phyloP scores from a whole-genome alignment of 2,329 filamentous ascomycete species.

The Xylaria sp. region DNA sequence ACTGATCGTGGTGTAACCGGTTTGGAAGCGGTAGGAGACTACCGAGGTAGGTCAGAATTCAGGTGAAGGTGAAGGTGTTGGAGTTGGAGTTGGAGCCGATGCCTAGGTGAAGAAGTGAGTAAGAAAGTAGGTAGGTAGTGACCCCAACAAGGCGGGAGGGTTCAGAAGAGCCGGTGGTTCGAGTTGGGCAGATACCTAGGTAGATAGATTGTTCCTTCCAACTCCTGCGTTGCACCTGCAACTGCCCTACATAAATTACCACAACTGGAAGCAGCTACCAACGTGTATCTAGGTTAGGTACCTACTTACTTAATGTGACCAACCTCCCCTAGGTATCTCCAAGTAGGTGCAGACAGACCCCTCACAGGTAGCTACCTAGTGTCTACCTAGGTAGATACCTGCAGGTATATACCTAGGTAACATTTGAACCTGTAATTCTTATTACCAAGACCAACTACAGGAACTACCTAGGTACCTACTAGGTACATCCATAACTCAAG shows the following conservation, averaged over 20 bases:
- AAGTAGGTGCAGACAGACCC: not conserved
- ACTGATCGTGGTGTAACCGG: slow-evolving; percentile 7
- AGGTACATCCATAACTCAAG: too few species aligned
- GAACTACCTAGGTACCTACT: not conserved
- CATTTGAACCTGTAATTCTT: not conserved
- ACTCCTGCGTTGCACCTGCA: not conserved
- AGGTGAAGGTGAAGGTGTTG: not conserved
- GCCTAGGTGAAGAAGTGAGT: not conserved
- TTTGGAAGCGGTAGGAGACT: not conserved
- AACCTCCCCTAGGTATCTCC: not conserved
- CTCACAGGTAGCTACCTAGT: too few species aligned
- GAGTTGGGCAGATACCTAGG: not conserved
- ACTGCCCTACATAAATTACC: not conserved
- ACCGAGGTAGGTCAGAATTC: slow-evolving; percentile 6
- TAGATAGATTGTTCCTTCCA: slow-evolving; percentile 3
- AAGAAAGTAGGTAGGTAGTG: not conserved
- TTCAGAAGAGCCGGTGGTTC: not conserved
- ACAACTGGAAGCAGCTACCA: not conserved
- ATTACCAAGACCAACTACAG: not conserved
- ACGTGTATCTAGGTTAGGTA: not conserved
- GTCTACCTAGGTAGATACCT: too few species aligned
- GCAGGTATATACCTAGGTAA: too few species aligned
- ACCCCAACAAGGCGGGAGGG: not conserved
- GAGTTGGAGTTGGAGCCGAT: slow-evolving; percentile 1
- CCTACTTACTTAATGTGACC: not conserved